These are phyloP conservation scores for Phytophthora boehmeriae DNA, from an alignment of 352 stramenopile genomes.

Conservation along the genomic window DNA sequence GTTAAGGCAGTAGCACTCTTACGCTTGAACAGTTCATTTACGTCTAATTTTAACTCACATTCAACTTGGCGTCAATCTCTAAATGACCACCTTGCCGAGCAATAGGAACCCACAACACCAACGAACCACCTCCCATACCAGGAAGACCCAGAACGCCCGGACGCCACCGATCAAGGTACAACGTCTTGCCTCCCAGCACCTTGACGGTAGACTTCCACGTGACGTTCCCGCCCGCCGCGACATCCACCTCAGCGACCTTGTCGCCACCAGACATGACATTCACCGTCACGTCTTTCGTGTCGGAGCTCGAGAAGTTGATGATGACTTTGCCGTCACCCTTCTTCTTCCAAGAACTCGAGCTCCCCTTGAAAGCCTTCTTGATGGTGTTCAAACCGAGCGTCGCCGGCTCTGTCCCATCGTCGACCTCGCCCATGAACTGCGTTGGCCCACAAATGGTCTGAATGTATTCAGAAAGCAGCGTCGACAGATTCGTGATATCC, in stretches of 20 bases:
- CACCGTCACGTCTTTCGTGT: slow-evolving; percentile 30
- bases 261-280: slow-evolving; percentile 38
- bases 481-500: slow-evolving; percentile 39
- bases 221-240: slow-evolving; percentile 20
- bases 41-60: slow-evolving; percentile 45
- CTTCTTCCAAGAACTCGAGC: slow-evolving; percentile 32
- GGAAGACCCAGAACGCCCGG: slow-evolving; percentile 30
- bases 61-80: slow-evolving; percentile 54
- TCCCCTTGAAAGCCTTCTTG: slow-evolving; percentile 36
- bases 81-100: slow-evolving; percentile 41
- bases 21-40: no score
- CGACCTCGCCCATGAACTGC: slow-evolving; percentile 39
- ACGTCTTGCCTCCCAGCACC: slow-evolving; percentile 31
- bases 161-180: slow-evolving; percentile 35
- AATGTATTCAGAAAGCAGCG: slow-evolving; percentile 40
- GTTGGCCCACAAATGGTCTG: slow-evolving; percentile 52
- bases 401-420: slow-evolving; percentile 29
- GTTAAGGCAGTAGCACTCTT: no score
- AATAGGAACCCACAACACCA: slow-evolving; percentile 60
- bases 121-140: slow-evolving; percentile 43
- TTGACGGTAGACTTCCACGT: slow-evolving; percentile 25
- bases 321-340: slow-evolving; percentile 27
- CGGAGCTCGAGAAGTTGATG: slow-evolving; percentile 29
- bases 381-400: slow-evolving; percentile 36
- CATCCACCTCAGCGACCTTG: slow-evolving; percentile 22